Evolutionary conservation across 2,329 filamentous ascomycete genomes (phyloP), one percentile per base, ranked within the genome.

Genomic region (Penicillium sp.): DNA sequence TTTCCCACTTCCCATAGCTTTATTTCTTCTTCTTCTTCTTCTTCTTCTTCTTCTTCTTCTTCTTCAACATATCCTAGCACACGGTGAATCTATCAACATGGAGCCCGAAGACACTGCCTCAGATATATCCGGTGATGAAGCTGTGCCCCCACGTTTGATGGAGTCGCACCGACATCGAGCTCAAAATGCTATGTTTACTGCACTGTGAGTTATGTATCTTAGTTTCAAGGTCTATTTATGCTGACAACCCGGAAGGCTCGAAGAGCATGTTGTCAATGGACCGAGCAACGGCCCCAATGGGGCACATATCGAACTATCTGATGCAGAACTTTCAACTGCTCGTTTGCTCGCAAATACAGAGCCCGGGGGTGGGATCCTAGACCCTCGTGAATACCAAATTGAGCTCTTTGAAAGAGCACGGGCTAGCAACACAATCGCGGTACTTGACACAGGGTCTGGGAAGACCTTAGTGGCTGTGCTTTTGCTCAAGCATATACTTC

Each of bases 391-490:
- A 66, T 99, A 97, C 68, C 94, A 99, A 71, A 78, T 90, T 13
- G 93, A 97, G 69, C 81, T 99, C 0, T 97, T 94, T 67, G 90
- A 97, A 71, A 84, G 84, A 61, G 93, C 94, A 4, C 96, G 94
- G 69, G 69, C 82, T 50, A 83, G 87, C 63, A 99, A 99, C 69
- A 89, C 88, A 8, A 96, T 99, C 63, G 92, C 94, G 1, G 94
- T 99, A 1, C 81, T 97, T 1, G 92, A 95, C 67, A 97, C 53
- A 87, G 89, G 94, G 13, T 92, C 91, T 4, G 94, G 94, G 2
- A 99, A 99, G 75, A 99, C 94, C 0, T 79, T 97, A n/a, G 97
- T 99, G 64, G 92, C 94, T 0, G 92, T 90, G 1, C 81, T 97
- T 3, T 80, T 99, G 5, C 81, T 97, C 24, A 85, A 87, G 38